Base-by-base conservation (phyloP, 2,329 filamentous ascomycete species). In the Microcyclospora pomicola region DNA sequence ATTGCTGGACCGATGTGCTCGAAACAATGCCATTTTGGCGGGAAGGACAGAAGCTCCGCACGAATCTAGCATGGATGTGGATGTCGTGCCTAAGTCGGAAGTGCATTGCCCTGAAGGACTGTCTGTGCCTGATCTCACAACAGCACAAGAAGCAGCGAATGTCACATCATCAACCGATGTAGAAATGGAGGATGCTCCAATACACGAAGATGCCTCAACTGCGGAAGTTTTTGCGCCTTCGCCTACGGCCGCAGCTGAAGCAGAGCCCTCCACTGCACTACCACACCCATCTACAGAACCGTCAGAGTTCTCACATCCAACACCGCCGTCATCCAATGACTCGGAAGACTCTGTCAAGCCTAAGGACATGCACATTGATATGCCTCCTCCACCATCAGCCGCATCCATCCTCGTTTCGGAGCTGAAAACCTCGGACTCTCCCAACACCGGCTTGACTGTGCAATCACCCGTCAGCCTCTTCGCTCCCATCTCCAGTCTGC, bases 1-100 rank as follows among this genome's bases (percentile, higher is more conserved):
- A 6, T 35, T 60, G 34, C 42, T 60, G 29, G 46, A 56, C 15
- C 48, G 55, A 16, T 59, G 56, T 39, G 52, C 51, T 14, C 44
- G 46, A 4, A 59, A 58, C 41, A 57, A 55, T 35, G 39, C 50
- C 28, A 24, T 24, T 5, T 7, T 24, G 19, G 19, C 19, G 7
- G 19, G 19, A 7, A 24, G 19, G 19, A 24, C 19, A 7, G 19
- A 24, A 24, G 16, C 36, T 15, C 34, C 36, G 13, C 15, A 28
- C 29, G 33, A 29, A 28, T 15, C 39, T 16, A 24, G 27, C 19
- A 27, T 39, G 32, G 15, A 36, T 30, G 30, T 28, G 15, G 27
- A 42, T 35, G 35, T 36, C 35, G 19, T 24, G 19, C 19, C 19
- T 24, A 24, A 24, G 7, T 24, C 19, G 4, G 19, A 24, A 24